Evolutionary conservation across 768 basidiomycete genomes (phyloP), one percentile per base, ranked within the genome.

Genomic region (Xerocomus potaroensis): DNA sequence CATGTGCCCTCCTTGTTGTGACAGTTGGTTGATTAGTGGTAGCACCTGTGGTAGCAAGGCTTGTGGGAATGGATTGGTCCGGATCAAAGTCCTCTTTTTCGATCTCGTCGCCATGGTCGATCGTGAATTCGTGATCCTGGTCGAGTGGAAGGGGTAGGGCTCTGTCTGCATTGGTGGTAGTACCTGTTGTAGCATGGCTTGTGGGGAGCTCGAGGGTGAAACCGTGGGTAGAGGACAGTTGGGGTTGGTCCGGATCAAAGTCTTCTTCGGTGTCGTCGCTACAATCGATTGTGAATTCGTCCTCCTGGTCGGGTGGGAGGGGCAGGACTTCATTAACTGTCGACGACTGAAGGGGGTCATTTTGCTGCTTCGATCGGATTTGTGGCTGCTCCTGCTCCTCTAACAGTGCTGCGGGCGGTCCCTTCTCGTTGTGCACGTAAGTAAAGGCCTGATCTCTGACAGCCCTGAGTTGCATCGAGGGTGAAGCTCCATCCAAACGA

Each of bases 1-100:
- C 88, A 62, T 91, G 84, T 19, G 79, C 75, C 30, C 90, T 78
- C 67, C 90, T 91, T 22, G 83, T 76, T 58, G 80, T 64, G 50
- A 57, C 45, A 19, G 67, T 49, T 38, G 65, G 64, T 47, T 52
- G 71, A 18, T 66, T 58, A 15, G 68, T 59, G 11, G 61, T 57
- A 30, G 49, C 32, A 33, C 56, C 47, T 12, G 41, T 36, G 23
- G 44, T 26, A 2, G 36, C 16, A 4, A 52, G 54, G 43, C 23
- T 38, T 10, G 48, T 26, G 21, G 53, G 48, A 1, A 32, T 11
- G 43, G 64, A 62, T 33, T 38, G 3, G 12, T 64, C 55, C 22
- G 40, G 58, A 53, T 62, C 60, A 51, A 48, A 58, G 27, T 64
- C 65, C 26, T 63, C 60, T 12, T 58, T 63, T n/a, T 58, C 61